Evolutionary conservation across 1,284 basidiomycete genomes (phyloP), one percentile per base, ranked within the genome.

Genomic region (Apiotrichum domesticum): DNA sequence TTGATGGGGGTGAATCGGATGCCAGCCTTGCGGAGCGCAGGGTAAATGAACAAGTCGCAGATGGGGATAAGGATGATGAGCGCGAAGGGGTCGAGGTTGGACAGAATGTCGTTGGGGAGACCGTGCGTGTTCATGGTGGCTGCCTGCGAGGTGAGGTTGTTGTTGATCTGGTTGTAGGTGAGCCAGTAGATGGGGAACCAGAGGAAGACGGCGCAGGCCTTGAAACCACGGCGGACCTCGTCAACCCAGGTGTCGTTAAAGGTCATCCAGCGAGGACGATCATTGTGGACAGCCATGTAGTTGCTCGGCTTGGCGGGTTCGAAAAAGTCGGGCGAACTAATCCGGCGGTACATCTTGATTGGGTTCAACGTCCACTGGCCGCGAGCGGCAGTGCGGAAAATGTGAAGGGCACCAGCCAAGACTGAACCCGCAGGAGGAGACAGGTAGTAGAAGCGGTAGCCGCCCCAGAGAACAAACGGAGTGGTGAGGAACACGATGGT

Each of bases 211-310:
- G 67, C 64, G 64, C 77, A 79, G 3, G 78, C 79, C 53, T 71
- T 71, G 62, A 78, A 65, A 2, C 74, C 69, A 58, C 72, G 66
- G 35, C 60, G 64, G 51, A 79, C 61, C 61, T 79, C 78, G 54
- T 76, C 73, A 43, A 79, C 75, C 64, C 77, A 79, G 43, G 65
- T 58, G 58, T 79, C 78, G 61, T 79, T 77, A 65, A 76, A 80
- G 29, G 55, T 66, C 67, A 50, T 50, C 48, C 48, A 50, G 7
- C 29, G 11, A 5, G 48, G 74, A 65, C 35, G 50, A 3, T 50
- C 44, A 14, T 52, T 52, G 9, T 35, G 15, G 34, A 32, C 52
- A 6, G 37, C 48, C 4, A 33, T 6, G 48, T 64, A 54, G 35
- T 47, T n/a, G 32, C 54, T 52, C 3, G 66, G 66, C 44, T 67